These are phyloP conservation scores for Coprinopsis sp. DNA, from an alignment of 768 basidiomycete genomes.

Conservation along the genomic window DNA sequence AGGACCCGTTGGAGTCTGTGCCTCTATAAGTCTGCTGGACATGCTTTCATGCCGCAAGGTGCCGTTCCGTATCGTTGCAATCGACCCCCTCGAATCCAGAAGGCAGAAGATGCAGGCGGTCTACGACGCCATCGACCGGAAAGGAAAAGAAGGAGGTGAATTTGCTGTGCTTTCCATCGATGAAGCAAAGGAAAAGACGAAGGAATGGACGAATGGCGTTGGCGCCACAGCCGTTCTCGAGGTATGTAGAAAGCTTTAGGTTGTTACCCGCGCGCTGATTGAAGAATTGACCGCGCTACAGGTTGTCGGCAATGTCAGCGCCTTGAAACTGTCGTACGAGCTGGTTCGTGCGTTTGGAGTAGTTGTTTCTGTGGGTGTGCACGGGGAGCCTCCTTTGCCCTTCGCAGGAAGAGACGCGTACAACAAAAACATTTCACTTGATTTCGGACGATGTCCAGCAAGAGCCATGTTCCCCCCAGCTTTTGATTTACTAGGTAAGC, in stretches of 20 bases:
- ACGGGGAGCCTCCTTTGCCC: constrained; percentile 49
- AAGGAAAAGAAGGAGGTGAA: constrained; percentile 41
- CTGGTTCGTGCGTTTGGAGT: constrained; percentile 73
- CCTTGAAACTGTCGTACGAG: constrained; percentile 60
- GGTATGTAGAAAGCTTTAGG: constrained; percentile 30
- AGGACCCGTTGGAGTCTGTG: constrained; percentile 77
- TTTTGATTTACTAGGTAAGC: constrained; percentile 54
- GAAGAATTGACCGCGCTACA: constrained; percentile 19
- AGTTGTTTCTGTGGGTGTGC: constrained; percentile 72
- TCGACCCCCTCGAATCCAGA: constrained; percentile 56
- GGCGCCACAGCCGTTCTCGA: constrained; percentile 68
- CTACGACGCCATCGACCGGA: constrained; percentile 43
- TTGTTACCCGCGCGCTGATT: not conserved
- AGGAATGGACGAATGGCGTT: constrained; percentile 48
- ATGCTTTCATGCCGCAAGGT: constrained; percentile 41
- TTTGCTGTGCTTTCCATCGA: constrained; percentile 50
- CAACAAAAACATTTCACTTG: constrained; percentile 73
- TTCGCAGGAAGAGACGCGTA: constrained; percentile 58
- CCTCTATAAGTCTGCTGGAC: constrained; percentile 61
- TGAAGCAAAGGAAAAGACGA: constrained; percentile 44
- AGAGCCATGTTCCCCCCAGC: constrained; percentile 73
- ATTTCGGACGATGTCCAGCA: constrained; percentile 80
- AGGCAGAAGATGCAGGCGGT: constrained; percentile 58
- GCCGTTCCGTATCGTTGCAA: constrained; percentile 53
- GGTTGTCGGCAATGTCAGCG: constrained; percentile 68